Base-by-base conservation (phyloP, 2,329 filamentous ascomycete species). In the Chaetothyriales sp. region DNA sequence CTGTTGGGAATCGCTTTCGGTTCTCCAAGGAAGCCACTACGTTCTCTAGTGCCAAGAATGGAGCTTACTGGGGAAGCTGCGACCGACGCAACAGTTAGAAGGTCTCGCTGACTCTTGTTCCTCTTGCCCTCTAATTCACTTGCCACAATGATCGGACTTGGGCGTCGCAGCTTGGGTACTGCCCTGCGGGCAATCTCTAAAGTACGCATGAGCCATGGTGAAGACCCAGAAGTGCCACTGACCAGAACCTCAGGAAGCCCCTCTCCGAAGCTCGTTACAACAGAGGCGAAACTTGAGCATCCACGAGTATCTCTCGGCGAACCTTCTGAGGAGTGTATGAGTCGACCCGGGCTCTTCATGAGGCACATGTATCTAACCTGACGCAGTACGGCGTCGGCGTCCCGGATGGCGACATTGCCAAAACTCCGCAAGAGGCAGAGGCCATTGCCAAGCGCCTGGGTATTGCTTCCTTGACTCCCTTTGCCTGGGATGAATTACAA, bases 251-350 rank as follows among this genome's bases (percentile, higher is more conserved):
- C 47, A 85, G 72, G 77, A 81, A 63, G 69, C 71, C 49, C 71
- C 76, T 53, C 61, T 76, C 58, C 72, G 70, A 63, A 71, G 67
- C 62, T 69, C 73, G 52, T 53, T 78, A 63, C 77, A 92, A 72
- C 89, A 95, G 73, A 80, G 78, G 72, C 81, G 92, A 75, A 82
- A 84, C 66, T 80, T 98, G 67, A 92, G 87, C 67, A 95, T 98
- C 66, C 92, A 98, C 77, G 92, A 98, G 76, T 96, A 95, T 75
- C 84, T 90, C 65, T 95, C 92, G 63, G 87, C 88, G 63, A 86
- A 89, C 69, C 82, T 98, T 61, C 79, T 98, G 65, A 86, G 81
- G 65, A 72, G 70, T 62, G 78, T 81, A 72, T 57, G 69, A 62
- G 50, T 47, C 46, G 49, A 48, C 46, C 52, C 49, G 48, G 45